Conservation (phyloP, 805 yeast species). For the Wickerhamiella occidentalis region DNA sequence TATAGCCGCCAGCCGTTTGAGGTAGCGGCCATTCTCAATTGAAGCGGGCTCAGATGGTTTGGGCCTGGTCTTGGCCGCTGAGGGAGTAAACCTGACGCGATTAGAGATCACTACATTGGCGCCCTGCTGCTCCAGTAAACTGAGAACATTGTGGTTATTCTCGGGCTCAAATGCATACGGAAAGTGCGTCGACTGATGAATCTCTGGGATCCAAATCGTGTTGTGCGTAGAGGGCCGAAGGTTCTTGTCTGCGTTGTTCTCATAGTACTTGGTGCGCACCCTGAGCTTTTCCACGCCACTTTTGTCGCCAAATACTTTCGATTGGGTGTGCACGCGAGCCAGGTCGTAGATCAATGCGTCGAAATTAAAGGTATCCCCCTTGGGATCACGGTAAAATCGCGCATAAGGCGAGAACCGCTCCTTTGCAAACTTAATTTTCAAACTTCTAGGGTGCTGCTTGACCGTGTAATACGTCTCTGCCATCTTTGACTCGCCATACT, state of each 20-base stretch:
- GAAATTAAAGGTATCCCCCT: not conserved
- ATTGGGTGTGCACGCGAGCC: not conserved
- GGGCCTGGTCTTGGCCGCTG: too few species aligned
- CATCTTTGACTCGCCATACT: not conserved
- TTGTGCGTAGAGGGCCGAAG: not conserved
- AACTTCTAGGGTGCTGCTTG: not conserved
- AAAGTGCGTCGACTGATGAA: not conserved
- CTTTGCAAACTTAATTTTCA: not conserved
- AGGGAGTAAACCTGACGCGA: too few species aligned
- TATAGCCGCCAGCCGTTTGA: not conserved
- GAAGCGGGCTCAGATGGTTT: too few species aligned
- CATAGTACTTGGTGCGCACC: not conserved
- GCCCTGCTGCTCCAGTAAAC: not conserved
- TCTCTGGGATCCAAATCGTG: not conserved
- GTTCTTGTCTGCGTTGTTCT: not conserved
- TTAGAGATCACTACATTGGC: not conserved
- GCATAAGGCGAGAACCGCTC: not conserved
- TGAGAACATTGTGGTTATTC: not conserved
- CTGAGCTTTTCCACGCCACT: not conserved
- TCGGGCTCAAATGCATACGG: not conserved
- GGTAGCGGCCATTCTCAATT: not conserved
- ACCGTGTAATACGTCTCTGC: not conserved
- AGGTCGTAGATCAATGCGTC: slow-evolving; percentile 3
- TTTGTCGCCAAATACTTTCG: not conserved
- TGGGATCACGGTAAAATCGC: not conserved